These are phyloP conservation scores for Cytospora piceicola DNA, from an alignment of 2,329 filamentous ascomycete genomes.

Conservation along the genomic window DNA sequence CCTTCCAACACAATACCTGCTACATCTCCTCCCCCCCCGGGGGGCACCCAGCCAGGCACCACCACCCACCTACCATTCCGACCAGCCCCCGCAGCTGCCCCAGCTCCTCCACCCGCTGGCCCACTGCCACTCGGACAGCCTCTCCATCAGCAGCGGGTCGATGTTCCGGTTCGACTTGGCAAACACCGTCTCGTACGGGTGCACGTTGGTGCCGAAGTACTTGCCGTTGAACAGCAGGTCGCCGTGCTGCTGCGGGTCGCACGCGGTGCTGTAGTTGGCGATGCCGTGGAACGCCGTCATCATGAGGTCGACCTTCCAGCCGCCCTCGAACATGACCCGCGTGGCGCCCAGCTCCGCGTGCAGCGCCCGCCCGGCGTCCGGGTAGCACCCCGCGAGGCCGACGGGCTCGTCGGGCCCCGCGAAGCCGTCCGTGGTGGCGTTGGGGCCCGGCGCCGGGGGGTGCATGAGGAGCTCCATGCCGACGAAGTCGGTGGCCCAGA, in stretches of 20 bases:
- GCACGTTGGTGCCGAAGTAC: conserved; percentile 41
- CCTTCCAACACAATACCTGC: not conserved
- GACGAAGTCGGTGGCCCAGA: conserved; percentile 44
- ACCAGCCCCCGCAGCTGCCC: conserved; percentile 32
- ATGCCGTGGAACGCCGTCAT: conserved; percentile 39
- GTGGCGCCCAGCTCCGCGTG: conserved; percentile 41
- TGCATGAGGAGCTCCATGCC: conserved; percentile 44
- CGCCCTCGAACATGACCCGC: conserved; percentile 35
- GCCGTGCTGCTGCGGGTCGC: conserved; percentile 30
- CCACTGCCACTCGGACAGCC: conserved; percentile 40
- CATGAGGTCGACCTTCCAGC: conserved; percentile 42
- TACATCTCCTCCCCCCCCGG: not conserved
- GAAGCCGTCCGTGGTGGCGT: conserved; percentile 34
- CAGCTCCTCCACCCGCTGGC: conserved; percentile 34
- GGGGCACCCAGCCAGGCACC: not conserved
- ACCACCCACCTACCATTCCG: conserved; percentile 22
- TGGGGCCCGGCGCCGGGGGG: conserved; percentile 33
- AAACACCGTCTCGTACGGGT: conserved; percentile 45
- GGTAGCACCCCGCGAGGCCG: conserved; percentile 40
- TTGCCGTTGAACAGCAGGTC: conserved; percentile 37
- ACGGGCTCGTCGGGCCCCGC: conserved; percentile 36
- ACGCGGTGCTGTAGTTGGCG: conserved; percentile 33
- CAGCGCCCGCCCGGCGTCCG: conserved; percentile 35
- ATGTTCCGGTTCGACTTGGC: conserved; percentile 40
- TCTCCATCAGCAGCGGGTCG: conserved; percentile 36